Base-by-base conservation (phyloP, 805 yeast species). In the Candida cerambycidarum region DNA sequence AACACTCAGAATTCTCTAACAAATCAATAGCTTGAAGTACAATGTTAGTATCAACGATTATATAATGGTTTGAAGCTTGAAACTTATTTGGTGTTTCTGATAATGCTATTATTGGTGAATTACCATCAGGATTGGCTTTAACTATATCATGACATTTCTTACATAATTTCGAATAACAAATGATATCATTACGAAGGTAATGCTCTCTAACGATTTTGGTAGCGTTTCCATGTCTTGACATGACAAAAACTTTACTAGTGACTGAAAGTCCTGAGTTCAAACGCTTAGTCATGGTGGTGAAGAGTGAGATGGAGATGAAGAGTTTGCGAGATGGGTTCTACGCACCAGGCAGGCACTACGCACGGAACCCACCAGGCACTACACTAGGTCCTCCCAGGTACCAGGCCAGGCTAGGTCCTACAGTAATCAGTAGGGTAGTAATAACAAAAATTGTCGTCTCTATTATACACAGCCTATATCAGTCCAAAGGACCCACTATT, bases 131-230 rank as follows among this genome's bases (percentile, higher is more conserved):
- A 58, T 83, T 82, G 6, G 85, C 75, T 35, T 78, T 74, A 11
- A 78, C 66, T 23, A 73, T 68, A 18, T 65, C 65, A 10, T 69
- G 64, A 62, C 99, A 93, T 27, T 56, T 59, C 8, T 65, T 56
- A 63, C 99, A 93, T 1, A 78, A 68, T 49, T 68, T 72, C 2
- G 96, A 87, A 41, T 83, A 80, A 63, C 99, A 93, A 14, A 97
- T 96, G 39, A 93, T 89, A 63, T 93, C 99, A 41, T 79, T 80
- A 62, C 99, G 77, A 44, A 93, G 69, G 59, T 93, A 93, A 63
- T 92, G 99, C 59, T 93, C 99, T 51, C 97, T 76, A 8, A 92
- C 96, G 19, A 93, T 78, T 61, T 93, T 92, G 27, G 89, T 76
- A 4, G 97, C 97, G 34, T 83, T 83, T 8, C 98, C 98, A 48